Percentiles rank a stretch among this genome's conserved stretches.
phyloP scores from a whole-genome alignment of 2,329 filamentous ascomycete genomes.

The Colletotrichum sp. region DNA sequence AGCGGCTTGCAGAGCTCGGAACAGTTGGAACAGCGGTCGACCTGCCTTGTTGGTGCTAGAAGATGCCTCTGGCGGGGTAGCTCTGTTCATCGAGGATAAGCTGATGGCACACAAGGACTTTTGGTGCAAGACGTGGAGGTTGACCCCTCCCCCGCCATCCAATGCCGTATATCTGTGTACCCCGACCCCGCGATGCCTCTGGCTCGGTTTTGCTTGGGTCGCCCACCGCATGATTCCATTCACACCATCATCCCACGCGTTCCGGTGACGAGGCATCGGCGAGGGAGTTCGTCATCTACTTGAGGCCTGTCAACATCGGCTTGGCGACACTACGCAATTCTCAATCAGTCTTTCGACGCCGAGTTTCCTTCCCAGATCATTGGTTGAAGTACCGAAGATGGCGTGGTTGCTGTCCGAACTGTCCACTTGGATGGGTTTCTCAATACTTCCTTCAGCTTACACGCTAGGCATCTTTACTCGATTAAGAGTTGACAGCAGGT shows the following conservation, averaged over 20 bases:
- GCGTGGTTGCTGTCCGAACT: neutral
- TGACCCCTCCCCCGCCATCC: neutral
- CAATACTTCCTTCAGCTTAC: neutral
- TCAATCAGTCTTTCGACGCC: neutral
- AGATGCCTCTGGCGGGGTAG: neutral
- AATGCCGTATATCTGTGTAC: neutral
- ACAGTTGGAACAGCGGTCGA: neutral
- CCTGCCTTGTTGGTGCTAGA: constrained; percentile 15
- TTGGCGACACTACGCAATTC: neutral
- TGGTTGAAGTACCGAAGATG: neutral
- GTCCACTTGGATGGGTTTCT: neutral
- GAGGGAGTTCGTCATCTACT: neutral
- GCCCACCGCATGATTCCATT: neutral
- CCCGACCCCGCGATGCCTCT: neutral
- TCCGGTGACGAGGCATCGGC: neutral
- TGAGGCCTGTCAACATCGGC: neutral
- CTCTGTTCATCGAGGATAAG: neutral
- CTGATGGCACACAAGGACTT: neutral
- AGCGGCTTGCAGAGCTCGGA: neutral
- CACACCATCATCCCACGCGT: neutral
- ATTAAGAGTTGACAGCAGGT: neutral
- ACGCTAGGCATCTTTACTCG: neutral
- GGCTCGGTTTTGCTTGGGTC: neutral
- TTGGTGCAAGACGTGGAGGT: neutral
- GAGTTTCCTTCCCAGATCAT: neutral